Conservation (phyloP, 148 eudicot species). For the Amaranthus palmeri region DNA sequence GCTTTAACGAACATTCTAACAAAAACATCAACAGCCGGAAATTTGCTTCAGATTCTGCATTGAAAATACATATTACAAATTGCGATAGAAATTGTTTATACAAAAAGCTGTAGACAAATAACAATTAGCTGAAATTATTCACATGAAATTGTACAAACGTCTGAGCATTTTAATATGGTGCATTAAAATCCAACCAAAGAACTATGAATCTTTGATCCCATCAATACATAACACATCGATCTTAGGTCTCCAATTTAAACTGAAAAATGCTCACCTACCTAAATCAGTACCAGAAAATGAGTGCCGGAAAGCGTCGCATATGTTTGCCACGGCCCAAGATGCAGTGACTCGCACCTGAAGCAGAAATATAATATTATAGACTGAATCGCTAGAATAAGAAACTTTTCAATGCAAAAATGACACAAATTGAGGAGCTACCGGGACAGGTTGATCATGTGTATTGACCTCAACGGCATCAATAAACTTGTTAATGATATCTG, state of each 20-base stretch:
- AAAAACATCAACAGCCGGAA: constrained; percentile 35
- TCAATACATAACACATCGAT: too few species aligned
- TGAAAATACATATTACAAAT: constrained; percentile 9
- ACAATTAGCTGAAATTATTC: not conserved
- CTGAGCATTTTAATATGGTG: too few species aligned
- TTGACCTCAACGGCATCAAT: constrained; percentile 59
- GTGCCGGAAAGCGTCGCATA: constrained; percentile 79
- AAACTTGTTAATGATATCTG: constrained; percentile 64
- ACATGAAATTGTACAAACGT: not conserved
- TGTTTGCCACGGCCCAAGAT: constrained; percentile 96
- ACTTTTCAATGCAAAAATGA: not conserved
- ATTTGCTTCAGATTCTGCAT: constrained; percentile 42
- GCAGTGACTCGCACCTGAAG: constrained; percentile 89
- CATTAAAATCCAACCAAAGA: too few species aligned
- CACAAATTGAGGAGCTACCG: constrained; percentile 33
- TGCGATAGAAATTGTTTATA: constrained; percentile 3
- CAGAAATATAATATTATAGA: not conserved
- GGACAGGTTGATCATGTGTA: constrained; percentile 49
- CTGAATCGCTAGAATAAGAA: not conserved
- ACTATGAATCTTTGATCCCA: too few species aligned
- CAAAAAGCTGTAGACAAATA: not conserved
- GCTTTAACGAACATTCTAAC: constrained; percentile 58
- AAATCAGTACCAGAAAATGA: constrained; percentile 36
- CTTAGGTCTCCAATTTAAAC: too few species aligned
- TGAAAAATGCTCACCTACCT: constrained; percentile 31